Base-by-base conservation (phyloP, 352 stramenopile species). In the Phytophthora pseudosyringae region DNA sequence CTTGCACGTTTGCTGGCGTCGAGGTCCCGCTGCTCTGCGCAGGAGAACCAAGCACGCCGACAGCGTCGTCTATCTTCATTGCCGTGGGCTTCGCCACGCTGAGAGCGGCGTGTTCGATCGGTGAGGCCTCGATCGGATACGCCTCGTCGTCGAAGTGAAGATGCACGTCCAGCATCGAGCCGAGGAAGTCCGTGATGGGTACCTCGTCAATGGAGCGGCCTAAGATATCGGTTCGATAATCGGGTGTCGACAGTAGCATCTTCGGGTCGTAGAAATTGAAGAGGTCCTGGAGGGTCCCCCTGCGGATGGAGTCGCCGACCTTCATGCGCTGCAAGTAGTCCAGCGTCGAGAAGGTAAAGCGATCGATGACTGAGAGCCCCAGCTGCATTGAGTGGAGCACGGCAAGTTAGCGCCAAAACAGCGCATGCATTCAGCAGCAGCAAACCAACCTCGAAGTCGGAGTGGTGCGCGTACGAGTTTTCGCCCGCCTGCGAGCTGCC, bases 391-490 rank as follows among this genome's bases (percentile, higher is more conserved):
- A 18, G 48, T 16, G 4, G 7, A 32, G 4, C 5, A 49, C 18
- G 38, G 35, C 11, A 49, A 51, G 39, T 63, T 28, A 63, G 16
- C 5, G 39, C 18, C n/a, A 40, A 21, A 21, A 21, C 21, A 21
- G 21, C 1, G 21, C 21, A 21, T 21, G 21, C 21, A 21, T 21
- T 21, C 38, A 15, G 16, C 36, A 48, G 44, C 21, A 36, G 28
- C 7, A 55, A 18, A 60, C 55, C 53, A 60, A 94, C 86, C 66
- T 95, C 86, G 26, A 73, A 78, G 56, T 96, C 88, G 3, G 82
- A 90, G 54, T 96, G 88, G 49, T 98, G 95, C 2, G 97, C 94
- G 73, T 99, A 99, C 8, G 95, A 98, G 76, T 97, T 98, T 68
- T 99, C 89, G 33, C 84, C 86, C 15, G 87, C 89, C 49, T 96